These are phyloP conservation scores for Xanthoceras sorbifolium DNA, from an alignment of 345 rosid genomes.

Conservation along the genomic window DNA sequence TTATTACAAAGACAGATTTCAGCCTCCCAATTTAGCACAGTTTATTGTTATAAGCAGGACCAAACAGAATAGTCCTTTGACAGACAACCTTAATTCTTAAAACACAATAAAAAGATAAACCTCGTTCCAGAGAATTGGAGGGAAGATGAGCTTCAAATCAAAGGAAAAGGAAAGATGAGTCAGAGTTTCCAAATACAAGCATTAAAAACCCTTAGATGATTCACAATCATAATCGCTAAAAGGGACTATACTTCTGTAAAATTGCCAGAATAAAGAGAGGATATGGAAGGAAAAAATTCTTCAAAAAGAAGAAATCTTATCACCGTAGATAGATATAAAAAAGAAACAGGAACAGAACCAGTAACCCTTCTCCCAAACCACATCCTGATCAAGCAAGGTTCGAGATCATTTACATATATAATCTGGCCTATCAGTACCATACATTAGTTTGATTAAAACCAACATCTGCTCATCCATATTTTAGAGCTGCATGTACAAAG, in stretches of 20 bases:
- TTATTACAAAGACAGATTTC: not conserved
- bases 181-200: not conserved
- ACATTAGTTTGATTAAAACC: not conserved
- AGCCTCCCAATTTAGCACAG: too few relatives aligned
- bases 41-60: too few relatives aligned
- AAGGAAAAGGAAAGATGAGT: not conserved
- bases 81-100: not conserved
- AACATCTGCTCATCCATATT: not conserved
- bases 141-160: not conserved
- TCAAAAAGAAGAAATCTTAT: not conserved
- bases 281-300: not conserved
- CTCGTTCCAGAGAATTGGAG: not conserved
- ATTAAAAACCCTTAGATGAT: conserved; percentile 1
- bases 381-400: not conserved
- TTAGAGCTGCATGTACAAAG: not conserved
- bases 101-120: not conserved
- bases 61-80: not conserved
- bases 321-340: not conserved
- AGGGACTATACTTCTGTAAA: not conserved
- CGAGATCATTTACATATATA: not conserved
- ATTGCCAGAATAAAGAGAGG: not conserved
- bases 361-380: not conserved
- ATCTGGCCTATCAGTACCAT: not conserved
- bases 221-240: not conserved
- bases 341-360: not conserved